A percentile compares a stretch with the other conserved stretches of the same genome.
These are phyloP conservation scores for Phytophthora idaei DNA, from an alignment of 352 stramenopile species.

Conservation along the genomic window DNA sequence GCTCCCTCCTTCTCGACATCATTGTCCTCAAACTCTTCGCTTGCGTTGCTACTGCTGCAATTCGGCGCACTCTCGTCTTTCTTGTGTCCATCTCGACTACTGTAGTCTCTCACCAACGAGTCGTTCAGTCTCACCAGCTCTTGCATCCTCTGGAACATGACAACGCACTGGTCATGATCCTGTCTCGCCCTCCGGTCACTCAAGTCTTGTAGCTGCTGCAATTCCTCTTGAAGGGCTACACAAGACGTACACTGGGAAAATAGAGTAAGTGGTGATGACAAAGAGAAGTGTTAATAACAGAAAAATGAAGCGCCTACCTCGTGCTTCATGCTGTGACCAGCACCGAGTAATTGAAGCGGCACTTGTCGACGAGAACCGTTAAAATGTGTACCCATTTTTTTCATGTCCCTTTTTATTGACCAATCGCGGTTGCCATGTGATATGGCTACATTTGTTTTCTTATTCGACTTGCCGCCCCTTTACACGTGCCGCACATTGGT, in stretches of 20 bases:
- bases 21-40: not conserved
- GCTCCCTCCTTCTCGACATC: not conserved
- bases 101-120: conserved; percentile 12
- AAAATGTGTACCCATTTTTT: not conserved
- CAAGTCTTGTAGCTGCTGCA: conserved; percentile 17
- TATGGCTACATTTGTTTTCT: not conserved
- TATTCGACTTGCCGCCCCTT: not conserved
- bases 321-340: conserved; percentile 6
- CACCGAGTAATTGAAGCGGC: not conserved
- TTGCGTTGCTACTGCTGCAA: not conserved
- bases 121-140: conserved; percentile 46
- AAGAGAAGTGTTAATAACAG: not conserved
- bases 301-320: conserved; percentile 2
- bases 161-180: conserved; percentile 45
- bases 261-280: not conserved
- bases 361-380: not conserved
- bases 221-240: conserved; percentile 15
- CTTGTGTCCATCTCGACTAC: not conserved
- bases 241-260: conserved; percentile 28
- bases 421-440: not conserved
- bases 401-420: not conserved
- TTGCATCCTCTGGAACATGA: conserved; percentile 58
- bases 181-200: conserved; percentile 31
- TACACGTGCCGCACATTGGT: not conserved
- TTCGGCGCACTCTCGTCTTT: not conserved